Evolutionary conservation across 352 stramenopile genomes (phyloP).

Genomic region (Pythium apleroticum): DNA sequence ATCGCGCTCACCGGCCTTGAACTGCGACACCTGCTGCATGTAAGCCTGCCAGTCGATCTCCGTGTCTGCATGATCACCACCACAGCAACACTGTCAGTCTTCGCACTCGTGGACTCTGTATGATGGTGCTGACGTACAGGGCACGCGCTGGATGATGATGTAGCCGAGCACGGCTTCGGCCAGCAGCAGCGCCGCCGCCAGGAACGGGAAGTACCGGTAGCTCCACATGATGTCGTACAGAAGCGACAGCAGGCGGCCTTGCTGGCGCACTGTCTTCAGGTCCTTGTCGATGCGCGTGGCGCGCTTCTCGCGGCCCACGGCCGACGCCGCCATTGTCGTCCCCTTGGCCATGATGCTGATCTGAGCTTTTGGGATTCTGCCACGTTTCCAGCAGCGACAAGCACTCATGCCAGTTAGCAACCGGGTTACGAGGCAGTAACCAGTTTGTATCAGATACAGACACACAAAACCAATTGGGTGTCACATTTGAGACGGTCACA

Average conservation of each 20-base stretch:
- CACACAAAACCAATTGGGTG: too few relatives aligned
- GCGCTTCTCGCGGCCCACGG: conserved; percentile 35
- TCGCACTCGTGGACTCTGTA: not conserved
- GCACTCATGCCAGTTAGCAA: conserved; percentile 8
- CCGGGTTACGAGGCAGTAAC: not conserved
- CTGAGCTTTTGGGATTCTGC: conserved; percentile 12
- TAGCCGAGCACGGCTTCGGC: conserved; percentile 60
- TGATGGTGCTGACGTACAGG: conserved; percentile 38
- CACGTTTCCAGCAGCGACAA: conserved; percentile 14
- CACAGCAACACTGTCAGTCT: conserved; percentile 5
- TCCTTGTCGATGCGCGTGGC: conserved; percentile 86
- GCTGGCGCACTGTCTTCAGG: conserved; percentile 72
- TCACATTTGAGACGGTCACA: not conserved
- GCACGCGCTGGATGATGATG: conserved; percentile 80
- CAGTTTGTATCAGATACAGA: not conserved
- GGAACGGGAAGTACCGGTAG: conserved; percentile 79
- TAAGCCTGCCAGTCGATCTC: conserved; percentile 99
- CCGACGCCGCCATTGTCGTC: conserved; percentile 9
- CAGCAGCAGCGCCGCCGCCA: conserved; percentile 57
- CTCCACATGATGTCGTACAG: conserved; percentile 88
- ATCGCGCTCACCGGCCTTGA: conserved; percentile 93
- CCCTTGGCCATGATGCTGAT: conserved; percentile 14
- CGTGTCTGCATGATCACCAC: conserved; percentile 74
- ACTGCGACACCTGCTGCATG: conserved; percentile 97
- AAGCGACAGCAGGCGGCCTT: conserved; percentile 67